A percentile compares a stretch with the other conserved stretches of the same genome.
phyloP scores from a whole-genome alignment of 2,329 filamentous ascomycete genomes.

The Sordariomycetes sp. region DNA sequence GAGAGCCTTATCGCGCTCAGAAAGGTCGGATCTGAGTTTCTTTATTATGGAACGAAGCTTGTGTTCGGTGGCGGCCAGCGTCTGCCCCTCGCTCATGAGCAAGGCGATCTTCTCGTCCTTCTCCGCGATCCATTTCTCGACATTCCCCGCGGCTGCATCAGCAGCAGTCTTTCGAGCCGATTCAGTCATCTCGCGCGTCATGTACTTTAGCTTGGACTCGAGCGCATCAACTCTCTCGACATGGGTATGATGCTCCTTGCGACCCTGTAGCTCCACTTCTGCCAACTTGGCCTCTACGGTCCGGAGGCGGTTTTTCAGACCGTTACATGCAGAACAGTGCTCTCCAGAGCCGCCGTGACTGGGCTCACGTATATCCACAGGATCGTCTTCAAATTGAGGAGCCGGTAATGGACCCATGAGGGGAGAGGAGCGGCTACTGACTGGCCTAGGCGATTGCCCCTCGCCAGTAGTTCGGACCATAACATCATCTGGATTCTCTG shows the following conservation, averaged over 20 bases:
- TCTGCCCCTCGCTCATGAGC: constrained; percentile 85
- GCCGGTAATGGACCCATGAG: constrained; percentile 3
- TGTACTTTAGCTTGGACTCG: constrained; percentile 79
- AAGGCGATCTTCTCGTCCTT: constrained; percentile 84
- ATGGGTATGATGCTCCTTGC: constrained; percentile 68
- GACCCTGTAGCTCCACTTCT: not conserved
- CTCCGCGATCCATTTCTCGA: constrained; percentile 70
- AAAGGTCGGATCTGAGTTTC: constrained; percentile 55
- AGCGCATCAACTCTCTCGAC: constrained; percentile 85
- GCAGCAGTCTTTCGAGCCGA: constrained; percentile 56
- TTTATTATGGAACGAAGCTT: constrained; percentile 75
- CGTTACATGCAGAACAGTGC: constrained; percentile 6
- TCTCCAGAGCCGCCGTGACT: not conserved
- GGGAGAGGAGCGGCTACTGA: not conserved
- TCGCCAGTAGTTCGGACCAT: not conserved
- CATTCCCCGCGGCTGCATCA: constrained; percentile 48
- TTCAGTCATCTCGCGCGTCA: constrained; percentile 68
- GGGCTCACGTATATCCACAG: not conserved
- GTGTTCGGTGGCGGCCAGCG: constrained; percentile 73
- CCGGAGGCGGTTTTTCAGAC: constrained; percentile 1
- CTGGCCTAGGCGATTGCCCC: not conserved
- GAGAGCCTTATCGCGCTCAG: constrained; percentile 51
- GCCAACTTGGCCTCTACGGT: constrained; percentile 2
- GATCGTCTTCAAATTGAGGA: not conserved
- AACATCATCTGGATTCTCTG: not conserved